These are phyloP conservation scores for Neoboletus magnificus DNA, from an alignment of 768 basidiomycete genomes.

Conservation along the genomic window DNA sequence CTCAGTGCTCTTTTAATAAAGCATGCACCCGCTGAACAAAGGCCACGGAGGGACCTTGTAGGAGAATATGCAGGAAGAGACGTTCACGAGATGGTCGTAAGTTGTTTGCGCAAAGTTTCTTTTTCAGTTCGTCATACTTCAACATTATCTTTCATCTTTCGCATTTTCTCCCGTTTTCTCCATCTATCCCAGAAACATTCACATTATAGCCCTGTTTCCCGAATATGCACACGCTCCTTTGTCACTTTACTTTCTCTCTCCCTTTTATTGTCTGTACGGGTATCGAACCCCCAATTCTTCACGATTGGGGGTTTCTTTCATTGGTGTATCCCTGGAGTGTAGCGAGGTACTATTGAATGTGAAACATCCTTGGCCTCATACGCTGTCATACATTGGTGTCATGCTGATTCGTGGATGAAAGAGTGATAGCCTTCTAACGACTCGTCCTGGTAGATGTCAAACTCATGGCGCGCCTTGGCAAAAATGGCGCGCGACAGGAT, in stretches of 20 bases:
- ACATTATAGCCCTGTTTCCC: constrained; percentile 21
- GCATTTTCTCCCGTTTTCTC: constrained; percentile 2
- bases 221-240: constrained; percentile 20
- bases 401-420: background rate
- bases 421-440: constrained; percentile 13
- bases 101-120: constrained; percentile 27
- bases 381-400: background rate
- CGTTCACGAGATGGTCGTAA: constrained; percentile 78
- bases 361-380: background rate
- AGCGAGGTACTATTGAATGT: constrained; percentile 21
- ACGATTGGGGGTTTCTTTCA: constrained; percentile 13
- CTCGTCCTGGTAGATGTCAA: constrained; percentile 61
- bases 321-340: constrained; percentile 21
- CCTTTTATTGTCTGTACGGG: constrained; percentile 23
- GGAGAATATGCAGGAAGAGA: constrained; percentile 74
- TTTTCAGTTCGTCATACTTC: constrained; percentile 6
- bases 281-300: constrained; percentile 6
- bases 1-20: constrained; percentile 78
- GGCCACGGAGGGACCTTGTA: constrained; percentile 67
- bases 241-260: constrained; percentile 15
- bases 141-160: constrained; percentile 9
- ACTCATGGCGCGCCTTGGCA: constrained; percentile 85
- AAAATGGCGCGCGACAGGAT: constrained; percentile 79
- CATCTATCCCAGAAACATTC: constrained; percentile 8
- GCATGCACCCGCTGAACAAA: constrained; percentile 76